phyloP scores from a whole-genome alignment of 2,329 filamentous ascomycete genomes.

The Madurella fahalii region DNA sequence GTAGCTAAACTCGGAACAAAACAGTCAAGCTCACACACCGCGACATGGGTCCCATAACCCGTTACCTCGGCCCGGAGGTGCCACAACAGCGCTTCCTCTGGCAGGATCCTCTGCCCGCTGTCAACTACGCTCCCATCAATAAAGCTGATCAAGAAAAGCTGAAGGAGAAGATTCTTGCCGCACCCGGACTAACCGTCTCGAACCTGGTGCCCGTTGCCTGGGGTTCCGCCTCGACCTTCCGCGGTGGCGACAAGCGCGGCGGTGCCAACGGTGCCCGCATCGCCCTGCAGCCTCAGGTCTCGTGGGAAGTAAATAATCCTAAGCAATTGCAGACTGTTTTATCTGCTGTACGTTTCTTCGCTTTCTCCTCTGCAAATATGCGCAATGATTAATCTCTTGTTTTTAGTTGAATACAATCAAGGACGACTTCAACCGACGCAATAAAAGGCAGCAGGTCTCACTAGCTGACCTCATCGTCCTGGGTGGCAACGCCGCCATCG shows the following conservation, averaged over 20 bases:
- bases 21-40: constrained; percentile 71
- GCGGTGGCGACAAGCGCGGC: constrained; percentile 73
- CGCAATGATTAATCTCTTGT: too few species aligned
- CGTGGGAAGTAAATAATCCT: constrained; percentile 74
- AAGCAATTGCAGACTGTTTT: constrained; percentile 43
- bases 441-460: constrained; percentile 65
- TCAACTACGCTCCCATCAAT: constrained; percentile 55
- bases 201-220: constrained; percentile 65
- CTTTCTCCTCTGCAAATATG: too few species aligned
- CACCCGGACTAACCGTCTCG: constrained; percentile 52
- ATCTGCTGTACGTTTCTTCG: neutral
- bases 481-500: constrained; percentile 66
- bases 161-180: constrained; percentile 63
- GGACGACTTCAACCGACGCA: constrained; percentile 60
- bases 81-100: constrained; percentile 66
- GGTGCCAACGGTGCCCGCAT: constrained; percentile 79
- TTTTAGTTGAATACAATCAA: constrained; percentile 62
- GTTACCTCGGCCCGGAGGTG: constrained; percentile 73
- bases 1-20: neutral
- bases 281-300: constrained; percentile 65
- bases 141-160: constrained; percentile 60
- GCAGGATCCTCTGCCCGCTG: constrained; percentile 67
- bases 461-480: constrained; percentile 74
- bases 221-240: constrained; percentile 69
- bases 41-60: constrained; percentile 67